Conservation (phyloP, 1,139 yeast genomes). For the Entelexis paramagnoliae region DNA sequence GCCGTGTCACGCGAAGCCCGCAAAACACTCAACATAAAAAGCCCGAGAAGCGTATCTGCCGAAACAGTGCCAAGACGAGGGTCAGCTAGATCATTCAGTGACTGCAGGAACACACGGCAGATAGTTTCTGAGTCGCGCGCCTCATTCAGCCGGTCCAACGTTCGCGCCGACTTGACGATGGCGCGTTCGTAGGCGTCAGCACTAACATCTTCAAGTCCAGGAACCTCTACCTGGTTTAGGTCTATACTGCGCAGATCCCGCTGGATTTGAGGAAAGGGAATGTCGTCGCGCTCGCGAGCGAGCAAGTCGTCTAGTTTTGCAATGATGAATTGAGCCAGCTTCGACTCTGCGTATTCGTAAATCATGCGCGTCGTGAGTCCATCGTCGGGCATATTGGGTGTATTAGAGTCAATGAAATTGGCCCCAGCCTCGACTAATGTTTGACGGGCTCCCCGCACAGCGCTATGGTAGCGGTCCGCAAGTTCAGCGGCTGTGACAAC, state of each 20-base stretch:
- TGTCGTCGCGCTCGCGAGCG: conserved; percentile 2
- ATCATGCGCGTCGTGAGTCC: conserved; percentile 5
- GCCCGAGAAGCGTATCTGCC: conserved; percentile 72
- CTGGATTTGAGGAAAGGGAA: conserved; percentile 11
- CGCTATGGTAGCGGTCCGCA: conserved; percentile 17
- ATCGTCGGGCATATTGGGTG: neutral
- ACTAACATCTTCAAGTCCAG: conserved; percentile 33
- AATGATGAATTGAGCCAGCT: conserved; percentile 12
- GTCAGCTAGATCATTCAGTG: conserved; percentile 45
- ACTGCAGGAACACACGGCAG: conserved; percentile 42
- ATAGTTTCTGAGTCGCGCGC: conserved; percentile 47
- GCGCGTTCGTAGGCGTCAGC: conserved; percentile 37
- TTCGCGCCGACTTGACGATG: conserved; percentile 44
- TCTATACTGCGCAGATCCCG: conserved; percentile 44
- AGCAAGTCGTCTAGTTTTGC: conserved; percentile 14
- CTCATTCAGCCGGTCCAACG: conserved; percentile 43
- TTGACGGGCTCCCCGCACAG: conserved; percentile 5
- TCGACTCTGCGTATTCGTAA: conserved; percentile 19
- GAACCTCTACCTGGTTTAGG: conserved; percentile 61
- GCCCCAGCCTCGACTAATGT: conserved; percentile 13
- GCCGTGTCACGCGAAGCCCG: conserved; percentile 38
- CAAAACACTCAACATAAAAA: conserved; percentile 60
- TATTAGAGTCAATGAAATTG: neutral
- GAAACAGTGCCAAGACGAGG: conserved; percentile 39
- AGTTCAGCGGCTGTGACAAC: conserved; percentile 14